Percentiles rank a stretch among this genome's conserved stretches.
These are phyloP conservation scores for Coriolopsis trogii DNA, from an alignment of 1,284 basidiomycete species.

Conservation along the genomic window DNA sequence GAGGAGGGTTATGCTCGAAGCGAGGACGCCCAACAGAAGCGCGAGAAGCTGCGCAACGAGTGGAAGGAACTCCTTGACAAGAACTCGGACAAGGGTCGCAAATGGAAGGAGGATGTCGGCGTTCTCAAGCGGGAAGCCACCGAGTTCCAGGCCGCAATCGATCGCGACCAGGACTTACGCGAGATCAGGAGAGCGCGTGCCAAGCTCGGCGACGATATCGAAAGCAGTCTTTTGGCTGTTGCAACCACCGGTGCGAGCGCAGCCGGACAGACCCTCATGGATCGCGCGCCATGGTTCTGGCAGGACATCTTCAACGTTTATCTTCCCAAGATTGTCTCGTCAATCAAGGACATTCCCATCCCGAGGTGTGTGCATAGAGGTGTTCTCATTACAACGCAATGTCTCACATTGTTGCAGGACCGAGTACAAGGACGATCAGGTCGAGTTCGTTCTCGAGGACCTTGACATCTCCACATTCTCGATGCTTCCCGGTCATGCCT, in stretches of 20 bases:
- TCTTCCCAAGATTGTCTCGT: conserved; percentile 49
- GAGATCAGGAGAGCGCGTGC: conserved; percentile 48
- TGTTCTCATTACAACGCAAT: background rate
- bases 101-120: conserved; percentile 55
- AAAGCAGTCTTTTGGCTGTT: conserved; percentile 44
- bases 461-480: conserved; percentile 65
- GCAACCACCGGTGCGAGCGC: conserved; percentile 43
- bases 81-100: conserved; percentile 42
- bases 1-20: conserved; percentile 53
- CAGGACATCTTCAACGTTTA: conserved; percentile 71
- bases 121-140: conserved; percentile 45
- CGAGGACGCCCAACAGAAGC: conserved; percentile 45
- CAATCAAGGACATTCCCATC: conserved; percentile 61
- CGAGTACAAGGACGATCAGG: conserved; percentile 64
- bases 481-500: conserved; percentile 68
- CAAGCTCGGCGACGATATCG: conserved; percentile 49
- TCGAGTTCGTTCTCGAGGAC: conserved; percentile 74
- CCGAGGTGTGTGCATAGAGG: conserved; percentile 50
- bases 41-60: conserved; percentile 46
- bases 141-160: conserved; percentile 48
- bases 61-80: conserved; percentile 53
- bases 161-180: conserved; percentile 49
- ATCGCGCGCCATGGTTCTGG: conserved; percentile 71
- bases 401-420: conserved; percentile 42
- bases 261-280: conserved; percentile 54